A percentile compares a stretch with the other conserved stretches of the same genome.
Conservation (phyloP, 345 rosid genomes). For the Ceriops decandra region DNA sequence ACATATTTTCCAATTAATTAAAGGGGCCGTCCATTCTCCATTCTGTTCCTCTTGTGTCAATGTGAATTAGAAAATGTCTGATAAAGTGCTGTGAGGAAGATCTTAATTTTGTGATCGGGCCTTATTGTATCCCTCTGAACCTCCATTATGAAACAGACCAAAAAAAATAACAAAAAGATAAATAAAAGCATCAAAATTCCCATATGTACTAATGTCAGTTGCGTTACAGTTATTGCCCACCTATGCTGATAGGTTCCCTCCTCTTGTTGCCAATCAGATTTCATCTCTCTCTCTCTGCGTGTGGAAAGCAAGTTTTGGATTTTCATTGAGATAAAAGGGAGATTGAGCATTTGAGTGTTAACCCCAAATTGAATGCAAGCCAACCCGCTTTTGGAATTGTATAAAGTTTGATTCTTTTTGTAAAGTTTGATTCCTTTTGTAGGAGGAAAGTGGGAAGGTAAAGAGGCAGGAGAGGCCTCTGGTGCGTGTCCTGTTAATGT, state of each 20-base stretch:
- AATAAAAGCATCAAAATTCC: too few species aligned
- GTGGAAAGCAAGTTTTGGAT: not conserved
- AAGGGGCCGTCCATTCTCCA: too few species aligned
- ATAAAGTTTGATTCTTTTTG: not conserved
- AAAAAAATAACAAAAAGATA: too few species aligned
- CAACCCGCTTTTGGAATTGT: not conserved
- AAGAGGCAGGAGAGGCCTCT: not conserved
- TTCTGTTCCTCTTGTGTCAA: too few species aligned
- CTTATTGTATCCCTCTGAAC: too few species aligned
- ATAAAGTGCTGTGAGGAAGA: too few species aligned
- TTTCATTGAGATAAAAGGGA: not conserved
- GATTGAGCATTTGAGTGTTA: constrained; percentile 4
- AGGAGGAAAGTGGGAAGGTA: not conserved
- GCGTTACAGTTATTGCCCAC: too few species aligned
- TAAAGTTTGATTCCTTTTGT: not conserved
- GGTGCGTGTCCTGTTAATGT: constrained; percentile 31
- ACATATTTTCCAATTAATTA: too few species aligned
- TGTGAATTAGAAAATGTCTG: too few species aligned
- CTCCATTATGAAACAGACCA: too few species aligned
- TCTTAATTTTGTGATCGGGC: too few species aligned
- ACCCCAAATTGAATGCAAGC: not conserved
- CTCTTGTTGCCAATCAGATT: not conserved
- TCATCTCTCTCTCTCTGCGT: not conserved
- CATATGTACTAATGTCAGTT: too few species aligned
- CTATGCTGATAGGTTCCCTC: not conserved